Base-by-base conservation (phyloP, 1,139 yeast species). In the Pichia sp. region DNA sequence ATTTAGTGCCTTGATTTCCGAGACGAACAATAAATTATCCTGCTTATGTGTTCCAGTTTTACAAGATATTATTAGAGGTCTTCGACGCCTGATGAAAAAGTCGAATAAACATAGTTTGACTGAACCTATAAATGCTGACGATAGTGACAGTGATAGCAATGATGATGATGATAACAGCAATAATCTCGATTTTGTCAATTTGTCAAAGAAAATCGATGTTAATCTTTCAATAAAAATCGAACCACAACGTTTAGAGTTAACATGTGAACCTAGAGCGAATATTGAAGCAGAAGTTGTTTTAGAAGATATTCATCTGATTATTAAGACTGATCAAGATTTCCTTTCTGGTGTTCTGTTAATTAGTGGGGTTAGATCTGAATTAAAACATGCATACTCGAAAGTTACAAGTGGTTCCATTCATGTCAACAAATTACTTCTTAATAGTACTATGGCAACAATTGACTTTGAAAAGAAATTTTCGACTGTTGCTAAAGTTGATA, bases 191-290 rank as follows among this genome's bases (percentile, higher is more conserved):
- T 45, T 63, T 43, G 63, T 62, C 5, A 47, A 57, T 8, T 47
- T 61, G 4, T 56, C 62, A 34, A 61, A 52, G 47, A 62, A 55
- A 28, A 51, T 85, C 51, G 90, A 86, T 56, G 61, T 89, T 29
- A 82, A 79, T 50, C 65, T 86, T 47, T 81, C 84, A 1, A 58
- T 89, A 4, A 71, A 78, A 44, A 75, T 90, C 45, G 88, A 83
- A 32, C 77, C 81, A 37, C 97, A 92, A 62, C 78, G 76, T 45
- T 64, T 92, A 33, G 77, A 86, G 4, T 70, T 92, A 46, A 85
- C 95, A 57, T 92, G 97, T 72, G 92, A 86, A 54, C 97, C 98
- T 0, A 82, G 83, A 11, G 97, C 97, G 0, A 87, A 86, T 61
- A 95, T 92, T 1, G 90, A 89, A 35, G 95, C 97, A 0, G 77